A percentile compares a stretch with the other conserved stretches of the same genome.
phyloP scores from a whole-genome alignment of 768 basidiomycete species.

The Mycena rebaudengoi region DNA sequence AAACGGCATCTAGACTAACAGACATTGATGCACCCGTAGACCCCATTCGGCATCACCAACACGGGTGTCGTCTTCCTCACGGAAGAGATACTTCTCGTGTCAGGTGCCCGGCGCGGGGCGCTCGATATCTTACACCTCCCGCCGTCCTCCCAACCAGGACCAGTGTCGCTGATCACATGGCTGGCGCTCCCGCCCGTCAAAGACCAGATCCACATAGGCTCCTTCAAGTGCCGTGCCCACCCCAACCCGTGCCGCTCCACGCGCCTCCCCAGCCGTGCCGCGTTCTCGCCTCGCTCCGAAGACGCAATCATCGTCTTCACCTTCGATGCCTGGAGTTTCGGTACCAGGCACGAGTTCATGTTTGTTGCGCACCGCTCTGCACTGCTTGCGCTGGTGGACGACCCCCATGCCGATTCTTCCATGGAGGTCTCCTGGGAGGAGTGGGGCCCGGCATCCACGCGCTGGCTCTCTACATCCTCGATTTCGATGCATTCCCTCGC shows the following conservation, averaged over 20 bases:
- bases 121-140: not conserved
- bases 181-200: not conserved
- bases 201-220: not conserved
- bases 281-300: not conserved
- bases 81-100: not conserved
- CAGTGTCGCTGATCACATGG: not conserved
- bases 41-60: not conserved
- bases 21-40: not conserved
- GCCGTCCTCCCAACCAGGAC: not conserved
- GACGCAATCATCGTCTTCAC: not conserved
- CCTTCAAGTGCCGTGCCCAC: constrained; percentile 3
- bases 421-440: not conserved
- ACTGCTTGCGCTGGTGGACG: not conserved
- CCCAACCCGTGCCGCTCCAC: constrained; percentile 8
- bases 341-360: not conserved
- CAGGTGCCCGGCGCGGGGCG: not conserved
- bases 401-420: not conserved
- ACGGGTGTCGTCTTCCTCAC: not conserved
- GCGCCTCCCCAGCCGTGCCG: not conserved
- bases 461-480: not conserved
- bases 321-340: not conserved
- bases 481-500: not conserved
- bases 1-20: not conserved
- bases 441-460: not conserved
- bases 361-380: not conserved